These are phyloP conservation scores for Emmonsia crescens DNA, from an alignment of 2,329 filamentous ascomycete genomes.

Conservation along the genomic window DNA sequence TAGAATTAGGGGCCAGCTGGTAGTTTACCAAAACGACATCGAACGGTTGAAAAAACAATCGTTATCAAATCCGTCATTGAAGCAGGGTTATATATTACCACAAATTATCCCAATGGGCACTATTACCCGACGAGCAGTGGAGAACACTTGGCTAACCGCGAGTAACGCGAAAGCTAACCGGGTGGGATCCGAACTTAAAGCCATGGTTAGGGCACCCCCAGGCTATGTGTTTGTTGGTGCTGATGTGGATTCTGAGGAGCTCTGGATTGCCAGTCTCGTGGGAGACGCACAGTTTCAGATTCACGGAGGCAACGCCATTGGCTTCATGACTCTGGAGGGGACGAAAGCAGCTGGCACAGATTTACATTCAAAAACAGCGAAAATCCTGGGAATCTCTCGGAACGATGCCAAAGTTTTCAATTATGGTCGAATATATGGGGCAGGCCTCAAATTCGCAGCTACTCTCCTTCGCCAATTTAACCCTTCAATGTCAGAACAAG, in stretches of 20 bases:
- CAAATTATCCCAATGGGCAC: conserved; percentile 98
- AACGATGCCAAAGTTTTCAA: conserved; percentile 98
- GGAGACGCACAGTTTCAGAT: conserved; percentile 91
- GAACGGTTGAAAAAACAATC: conserved; percentile 15
- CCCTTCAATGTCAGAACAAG: conserved; percentile 63
- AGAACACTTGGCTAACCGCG: conserved; percentile 97
- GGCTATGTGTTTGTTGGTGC: conserved; percentile 93
- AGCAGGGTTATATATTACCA: conserved; percentile 77
- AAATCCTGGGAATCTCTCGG: conserved; percentile 83
- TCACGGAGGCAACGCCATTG: conserved; percentile 92
- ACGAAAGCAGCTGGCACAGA: conserved; percentile 91
- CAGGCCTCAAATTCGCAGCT: conserved; percentile 83
- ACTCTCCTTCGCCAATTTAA: conserved; percentile 91
- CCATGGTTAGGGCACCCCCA: conserved; percentile 84
- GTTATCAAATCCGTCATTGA: conserved; percentile 16
- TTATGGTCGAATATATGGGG: conserved; percentile 97
- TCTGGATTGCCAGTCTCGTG: conserved; percentile 95
- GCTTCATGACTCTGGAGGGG: conserved; percentile 97
- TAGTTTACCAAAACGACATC: conserved; percentile 67
- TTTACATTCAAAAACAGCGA: conserved; percentile 83
- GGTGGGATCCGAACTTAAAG: conserved; percentile 91
- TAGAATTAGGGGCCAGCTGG: conserved; percentile 88
- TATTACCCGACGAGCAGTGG: conserved; percentile 83
- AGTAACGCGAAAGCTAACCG: conserved; percentile 95
- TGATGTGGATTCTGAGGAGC: conserved; percentile 91